Evolutionary conservation across 352 stramenopile species (phyloP), one percentile per base, ranked within the genome.

Genomic region (Hyaloperonospora brassicae): DNA sequence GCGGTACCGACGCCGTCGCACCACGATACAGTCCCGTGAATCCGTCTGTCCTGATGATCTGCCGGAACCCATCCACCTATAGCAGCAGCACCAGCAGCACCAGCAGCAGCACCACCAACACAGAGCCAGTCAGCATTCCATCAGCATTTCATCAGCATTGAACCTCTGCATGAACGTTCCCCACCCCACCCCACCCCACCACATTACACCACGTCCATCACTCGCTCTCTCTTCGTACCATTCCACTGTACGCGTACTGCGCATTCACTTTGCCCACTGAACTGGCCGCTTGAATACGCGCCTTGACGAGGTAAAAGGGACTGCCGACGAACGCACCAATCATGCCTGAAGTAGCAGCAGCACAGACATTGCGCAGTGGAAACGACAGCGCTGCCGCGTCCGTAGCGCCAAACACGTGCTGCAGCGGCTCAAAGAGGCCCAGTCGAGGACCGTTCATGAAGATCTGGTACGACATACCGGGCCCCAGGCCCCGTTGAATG

Each of bases 261-360:
- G 81, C 66, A 62, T 94, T 92, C 44, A 91, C 84, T 12, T 75
- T 86, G 14, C 73, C 76, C 0, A 67, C 62, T 1, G 79, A 86
- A 55, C 81, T 91, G 21, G 81, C 79, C 0, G 84, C 84, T 57
- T 94, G 84, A 52, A 94, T 89, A 11, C 84, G 66, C 25, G 84
- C 79, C 55, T 94, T 94, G 6, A 94, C 73, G 23, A 94, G 70
- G 61, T 87, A 92, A 62, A 94, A 91, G 17, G 84, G 84, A 57
- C 79, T 91, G 24, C 84, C 84, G 51, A 89, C 69, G 43, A 76
- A 75, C 13, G 82, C 84, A 2, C 84, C 84, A 42, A 92, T 80
- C 50, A 89, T 73, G 12, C 80, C 80, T 0, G 84, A 94, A 10
- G 80, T 88, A 8, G 80, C 72, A 0, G 77, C 84, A 9, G 84